A percentile compares a stretch with the other conserved stretches of the same genome.
Evolutionary conservation across 2,329 filamentous ascomycete genomes (phyloP).

Genomic region (Fusarium musae): DNA sequence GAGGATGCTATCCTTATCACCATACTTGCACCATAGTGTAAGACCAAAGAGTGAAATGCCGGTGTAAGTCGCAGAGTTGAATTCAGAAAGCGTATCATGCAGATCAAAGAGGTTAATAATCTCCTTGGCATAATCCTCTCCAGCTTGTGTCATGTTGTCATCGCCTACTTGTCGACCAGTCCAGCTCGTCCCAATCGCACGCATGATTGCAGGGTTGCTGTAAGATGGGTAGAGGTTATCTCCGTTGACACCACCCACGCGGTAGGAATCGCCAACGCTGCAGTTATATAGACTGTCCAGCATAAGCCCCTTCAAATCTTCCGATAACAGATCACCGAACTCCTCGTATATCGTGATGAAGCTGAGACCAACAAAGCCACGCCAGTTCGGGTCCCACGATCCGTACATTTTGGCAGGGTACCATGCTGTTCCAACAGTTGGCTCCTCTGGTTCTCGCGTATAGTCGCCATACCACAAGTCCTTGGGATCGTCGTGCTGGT

Average conservation of each 20-base stretch:
- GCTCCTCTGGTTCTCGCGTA: constrained; percentile 13
- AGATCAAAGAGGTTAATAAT: constrained; percentile 65
- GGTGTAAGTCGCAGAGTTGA: constrained; percentile 69
- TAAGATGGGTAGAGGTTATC: constrained; percentile 72
- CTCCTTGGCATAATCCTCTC: constrained; percentile 64
- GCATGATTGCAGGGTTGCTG: constrained; percentile 69
- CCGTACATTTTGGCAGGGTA: constrained; percentile 16
- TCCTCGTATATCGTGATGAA: constrained; percentile 29
- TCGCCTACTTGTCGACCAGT: constrained; percentile 62
- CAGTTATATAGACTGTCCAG: constrained; percentile 15
- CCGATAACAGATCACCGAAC: constrained; percentile 3
- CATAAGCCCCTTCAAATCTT: constrained; percentile 3
- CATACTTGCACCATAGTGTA: constrained; percentile 63
- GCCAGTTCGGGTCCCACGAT: constrained; percentile 27
- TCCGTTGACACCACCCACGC: constrained; percentile 66
- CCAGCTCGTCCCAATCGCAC: constrained; percentile 67
- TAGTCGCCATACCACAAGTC: constrained; percentile 27
- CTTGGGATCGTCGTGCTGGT: constrained; percentile 4
- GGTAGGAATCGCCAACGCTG: constrained; percentile 18
- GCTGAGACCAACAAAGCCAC: constrained; percentile 16
- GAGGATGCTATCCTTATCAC: constrained; percentile 53
- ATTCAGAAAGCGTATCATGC: constrained; percentile 67
- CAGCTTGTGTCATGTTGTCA: constrained; percentile 65
- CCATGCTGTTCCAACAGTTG: constrained; percentile 15
- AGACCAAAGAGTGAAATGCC: constrained; percentile 68